Percentiles rank a stretch among this genome's conserved stretches.
Evolutionary conservation across 2,329 filamentous ascomycete species (phyloP).

Genomic region (Ceratocystis ficicola): DNA sequence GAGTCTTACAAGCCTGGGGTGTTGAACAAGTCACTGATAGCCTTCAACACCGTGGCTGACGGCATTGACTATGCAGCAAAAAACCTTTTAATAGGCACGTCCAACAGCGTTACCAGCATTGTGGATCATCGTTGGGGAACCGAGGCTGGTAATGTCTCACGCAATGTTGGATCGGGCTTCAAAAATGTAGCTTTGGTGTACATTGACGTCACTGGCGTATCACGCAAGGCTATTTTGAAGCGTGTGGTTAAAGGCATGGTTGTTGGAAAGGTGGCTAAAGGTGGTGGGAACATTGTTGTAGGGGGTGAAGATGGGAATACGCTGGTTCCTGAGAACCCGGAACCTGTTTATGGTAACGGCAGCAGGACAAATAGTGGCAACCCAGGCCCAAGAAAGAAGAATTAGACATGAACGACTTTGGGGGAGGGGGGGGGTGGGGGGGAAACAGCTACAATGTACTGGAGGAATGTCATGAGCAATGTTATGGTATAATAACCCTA

Average conservation of each 20-base stretch:
- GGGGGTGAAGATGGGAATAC: conserved; percentile 39
- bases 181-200: conserved; percentile 97
- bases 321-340: conserved; percentile 24
- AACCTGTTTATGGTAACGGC: conserved; percentile 25
- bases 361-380: conserved; percentile 25
- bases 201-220: conserved; percentile 90
- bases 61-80: conserved; percentile 81
- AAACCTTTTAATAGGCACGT: conserved; percentile 60
- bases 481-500: background rate
- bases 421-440: too few relatives aligned
- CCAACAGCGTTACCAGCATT: conserved; percentile 69
- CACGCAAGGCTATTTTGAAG: conserved; percentile 78
- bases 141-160: conserved; percentile 70
- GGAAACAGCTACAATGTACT: too few relatives aligned
- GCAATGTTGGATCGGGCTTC: conserved; percentile 67
- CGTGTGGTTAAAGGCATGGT: conserved; percentile 96
- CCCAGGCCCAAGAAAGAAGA: conserved; percentile 28
- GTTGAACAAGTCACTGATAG: conserved; percentile 91
- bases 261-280: conserved; percentile 63
- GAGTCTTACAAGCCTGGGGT: conserved; percentile 73
- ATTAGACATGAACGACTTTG: conserved; percentile 21
- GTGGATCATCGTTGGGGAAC: conserved; percentile 80
- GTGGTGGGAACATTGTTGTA: conserved; percentile 61
- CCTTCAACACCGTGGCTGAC: conserved; percentile 87
- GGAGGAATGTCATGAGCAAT: too few relatives aligned